Base-by-base conservation (phyloP, 2,329 filamentous ascomycete species). In the Talaromyces verruculosus region DNA sequence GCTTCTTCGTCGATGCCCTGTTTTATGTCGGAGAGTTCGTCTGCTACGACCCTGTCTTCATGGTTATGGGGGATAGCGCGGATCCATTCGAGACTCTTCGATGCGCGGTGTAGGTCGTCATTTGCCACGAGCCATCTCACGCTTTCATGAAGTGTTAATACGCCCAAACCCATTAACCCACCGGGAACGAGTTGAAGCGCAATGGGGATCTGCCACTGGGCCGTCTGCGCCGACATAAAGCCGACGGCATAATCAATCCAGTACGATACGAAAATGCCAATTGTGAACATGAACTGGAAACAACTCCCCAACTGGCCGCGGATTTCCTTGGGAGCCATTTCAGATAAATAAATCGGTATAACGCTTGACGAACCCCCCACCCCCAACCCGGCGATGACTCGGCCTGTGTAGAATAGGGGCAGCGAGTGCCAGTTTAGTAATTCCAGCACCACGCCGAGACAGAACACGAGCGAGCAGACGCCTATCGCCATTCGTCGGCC, bases 181-280 rank as follows among this genome's bases (percentile, higher is more conserved):
- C 81, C 83, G 0, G 82, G 82, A 0, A 82, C 72, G 6, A 85
- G 75, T 68, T 85, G 84, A 3, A 86, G 74, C 0, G 82, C 84
- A 63, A 87, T 80, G 0, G 84, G 84, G 33, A 86, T 80, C 72
- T 85, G 84, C 85, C 84, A 87, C 73, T 87, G 84, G 1, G 73
- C 73, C 0, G 80, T 68, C 5, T 47, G 76, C 2, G 67, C 39
- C 2, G 68, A 59, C 65, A 74, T 70, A 22, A 70, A 71, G 25
- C 75, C 73, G 11, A 76, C 69, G 1, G 69, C 82, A 64, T 84
- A 85, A 72, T 85, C 83, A 51, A 85, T 77, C 82, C 83, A 85
- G 71, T 85, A 86, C 3, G 81, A 83, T 0, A 78, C 75, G 53
- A 84, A 81, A 61, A 85, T 85, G 0, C 84, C 78, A 68, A 81